Base-by-base conservation (phyloP, 345 rosid genomes). In the Firmiana major region DNA sequence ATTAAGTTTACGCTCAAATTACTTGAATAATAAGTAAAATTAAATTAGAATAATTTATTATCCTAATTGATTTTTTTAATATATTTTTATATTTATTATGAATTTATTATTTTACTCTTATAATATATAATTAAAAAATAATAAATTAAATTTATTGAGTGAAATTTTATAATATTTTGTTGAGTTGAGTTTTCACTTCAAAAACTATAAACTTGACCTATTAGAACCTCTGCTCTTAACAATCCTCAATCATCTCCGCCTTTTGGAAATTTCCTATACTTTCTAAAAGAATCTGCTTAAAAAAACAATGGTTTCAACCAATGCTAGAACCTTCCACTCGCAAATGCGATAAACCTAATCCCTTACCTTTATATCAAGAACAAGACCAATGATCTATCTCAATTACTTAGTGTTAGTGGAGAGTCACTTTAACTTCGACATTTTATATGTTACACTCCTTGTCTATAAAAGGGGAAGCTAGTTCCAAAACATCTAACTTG, bases 391-490 rank as follows among this genome's bases (percentile, higher is more conserved):
- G 76, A 76, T 75, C 68, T 81, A 83, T 78, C 83, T 75, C 63
- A 58, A 45, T 73, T 79, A 16, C 55, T 63, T 70, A 79, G 88
- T 86, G 87, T 63, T 70, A 79, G 88, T 87, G 87, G 86, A 79
- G 82, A 75, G 77, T 70, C 79, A 58, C 80, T 74, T 70, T 68
- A 13, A 46, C n/a, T 46, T 63, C 73, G 73, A 71, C 66, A 73
- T 63, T 69, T 63, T 69, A 26, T 46, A 45, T 55, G 43, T 63
- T 65, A 17, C n/a, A 43, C 49, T 53, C 5, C 48, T 58, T 60
- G 81, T 79, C 87, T 85, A 86, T 89, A 83, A 82, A 89, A 83
- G 74, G 76, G 64, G 72, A 58, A 67, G 22, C 82, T 53, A 34
- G 6, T 74, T 58, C 75, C 63, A 48, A 65, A 8, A 31, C 75